Evolutionary conservation across 1,139 yeast genomes (phyloP).

Genomic region (Hanseniaspora sp.): DNA sequence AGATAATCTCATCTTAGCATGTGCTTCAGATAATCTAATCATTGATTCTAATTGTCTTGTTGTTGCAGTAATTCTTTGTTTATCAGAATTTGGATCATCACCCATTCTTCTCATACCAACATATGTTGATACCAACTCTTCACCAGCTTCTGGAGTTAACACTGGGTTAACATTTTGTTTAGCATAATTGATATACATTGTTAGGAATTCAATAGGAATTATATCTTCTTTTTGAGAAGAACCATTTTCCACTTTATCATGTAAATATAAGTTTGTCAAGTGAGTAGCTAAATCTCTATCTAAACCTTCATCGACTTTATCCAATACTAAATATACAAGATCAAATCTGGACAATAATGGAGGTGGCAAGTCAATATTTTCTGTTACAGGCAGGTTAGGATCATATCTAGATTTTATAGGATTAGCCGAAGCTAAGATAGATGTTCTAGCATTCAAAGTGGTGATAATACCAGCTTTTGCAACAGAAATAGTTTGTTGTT

Average conservation of each 20-base stretch:
- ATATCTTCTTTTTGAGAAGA: slow-evolving; percentile 43
- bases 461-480: slow-evolving; percentile 98
- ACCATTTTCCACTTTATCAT: slow-evolving; percentile 71
- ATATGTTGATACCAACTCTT: slow-evolving; percentile 76
- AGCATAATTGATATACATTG: slow-evolving; percentile 84
- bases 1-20: slow-evolving; percentile 87
- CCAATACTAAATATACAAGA: slow-evolving; percentile 79
- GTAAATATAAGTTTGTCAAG: slow-evolving; percentile 82
- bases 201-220: slow-evolving; percentile 75
- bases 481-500: slow-evolving; percentile 93
- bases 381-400: slow-evolving; percentile 84
- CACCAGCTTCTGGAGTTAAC: slow-evolving; percentile 68
- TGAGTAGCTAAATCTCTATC: slow-evolving; percentile 86
- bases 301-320: slow-evolving; percentile 74
- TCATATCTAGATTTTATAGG: slow-evolving; percentile 96
- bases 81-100: slow-evolving; percentile 77
- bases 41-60: slow-evolving; percentile 93
- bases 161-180: slow-evolving; percentile 70
- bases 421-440: slow-evolving; percentile 90
- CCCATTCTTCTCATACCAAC: slow-evolving; percentile 92
- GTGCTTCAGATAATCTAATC: slow-evolving; percentile 92
- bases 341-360: slow-evolving; percentile 91
- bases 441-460: slow-evolving; percentile 89
- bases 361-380: slow-evolving; percentile 92
- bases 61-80: slow-evolving; percentile 91